Percentiles rank a stretch among this genome's conserved stretches.
These are phyloP conservation scores for Xylariomycetidae sp. DNA, from an alignment of 2,329 filamentous ascomycete species.

Conservation along the genomic window DNA sequence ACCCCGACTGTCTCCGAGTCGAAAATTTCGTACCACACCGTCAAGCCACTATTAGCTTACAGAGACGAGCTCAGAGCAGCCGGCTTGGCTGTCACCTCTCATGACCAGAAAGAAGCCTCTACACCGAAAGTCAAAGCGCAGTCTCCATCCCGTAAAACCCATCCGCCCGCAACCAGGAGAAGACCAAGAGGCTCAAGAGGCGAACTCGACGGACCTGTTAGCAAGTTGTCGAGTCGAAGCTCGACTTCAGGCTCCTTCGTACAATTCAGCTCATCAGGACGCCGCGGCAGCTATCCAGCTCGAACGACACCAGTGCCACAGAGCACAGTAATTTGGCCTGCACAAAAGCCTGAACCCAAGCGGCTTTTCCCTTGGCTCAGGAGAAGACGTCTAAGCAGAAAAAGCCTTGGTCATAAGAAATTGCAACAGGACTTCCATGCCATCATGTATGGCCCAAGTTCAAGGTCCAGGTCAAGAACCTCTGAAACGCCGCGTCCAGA, in stretches of 20 bases:
- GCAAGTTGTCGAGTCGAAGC: slow-evolving; percentile 4
- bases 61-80: slow-evolving; percentile 46
- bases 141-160: slow-evolving; percentile 3
- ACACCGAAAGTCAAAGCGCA: slow-evolving; percentile 11
- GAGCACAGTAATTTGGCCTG: slow-evolving; percentile 8
- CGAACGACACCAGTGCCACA: too few species aligned
- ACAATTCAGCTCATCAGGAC: slow-evolving; percentile 20
- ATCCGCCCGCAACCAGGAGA: slow-evolving; percentile 13
- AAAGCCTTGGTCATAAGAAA: neutral
- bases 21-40: slow-evolving; percentile 41
- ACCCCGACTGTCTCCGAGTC: slow-evolving; percentile 36
- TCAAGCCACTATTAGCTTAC: slow-evolving; percentile 48
- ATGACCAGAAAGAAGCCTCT: slow-evolving; percentile 30
- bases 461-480: slow-evolving; percentile 6
- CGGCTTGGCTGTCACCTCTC: slow-evolving; percentile 51
- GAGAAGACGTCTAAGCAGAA: slow-evolving; percentile 11
- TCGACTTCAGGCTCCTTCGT: slow-evolving; percentile 19
- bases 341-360: slow-evolving; percentile 13
- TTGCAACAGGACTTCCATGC: too few species aligned
- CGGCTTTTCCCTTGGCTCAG: slow-evolving; percentile 21
- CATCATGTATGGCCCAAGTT: too few species aligned
- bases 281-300: too few species aligned
- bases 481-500: too few species aligned
- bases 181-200: neutral
- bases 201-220: neutral